A percentile compares a stretch with the other conserved stretches of the same genome.
These are phyloP conservation scores for Boletus insuetus DNA, from an alignment of 768 basidiomycete species.

Conservation along the genomic window DNA sequence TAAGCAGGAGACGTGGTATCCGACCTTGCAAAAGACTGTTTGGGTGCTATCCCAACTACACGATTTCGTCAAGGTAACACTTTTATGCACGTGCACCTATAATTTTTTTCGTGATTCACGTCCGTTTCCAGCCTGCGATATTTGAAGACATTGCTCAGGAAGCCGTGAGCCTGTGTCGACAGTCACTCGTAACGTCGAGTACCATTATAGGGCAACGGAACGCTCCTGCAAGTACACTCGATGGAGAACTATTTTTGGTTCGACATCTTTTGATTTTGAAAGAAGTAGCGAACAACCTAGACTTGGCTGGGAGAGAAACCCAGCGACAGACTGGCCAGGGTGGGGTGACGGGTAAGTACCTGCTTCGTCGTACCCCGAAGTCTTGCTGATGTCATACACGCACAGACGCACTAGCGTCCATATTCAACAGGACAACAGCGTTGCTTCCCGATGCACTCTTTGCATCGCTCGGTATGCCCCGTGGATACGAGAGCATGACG, in stretches of 20 bases:
- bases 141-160: slow-evolving; percentile 98
- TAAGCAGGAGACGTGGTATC: slow-evolving; percentile 87
- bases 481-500: slow-evolving; percentile 56
- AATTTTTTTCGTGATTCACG: background rate
- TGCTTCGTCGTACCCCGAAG: background rate
- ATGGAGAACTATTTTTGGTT: slow-evolving; percentile 84
- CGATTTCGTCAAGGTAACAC: slow-evolving; percentile 83
- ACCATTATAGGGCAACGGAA: slow-evolving; percentile 57
- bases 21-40: slow-evolving; percentile 81
- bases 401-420: slow-evolving; percentile 31
- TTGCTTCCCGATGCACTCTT: slow-evolving; percentile 68
- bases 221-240: slow-evolving; percentile 46
- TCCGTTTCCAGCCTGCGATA: slow-evolving; percentile 70
- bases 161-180: slow-evolving; percentile 76
- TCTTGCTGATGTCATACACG: slow-evolving; percentile 2
- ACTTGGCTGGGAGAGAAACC: slow-evolving; percentile 50
- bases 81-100: background rate
- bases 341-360: slow-evolving; percentile 54
- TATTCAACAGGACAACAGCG: slow-evolving; percentile 33
- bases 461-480: slow-evolving; percentile 64
- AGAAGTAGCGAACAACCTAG: slow-evolving; percentile 79
- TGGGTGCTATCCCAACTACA: slow-evolving; percentile 91
- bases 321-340: slow-evolving; percentile 43
- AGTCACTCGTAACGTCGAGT: slow-evolving; percentile 74
- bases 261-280: slow-evolving; percentile 89